A percentile compares a stretch with the other conserved stretches of the same genome.
phyloP scores from a whole-genome alignment of 176 grass and related monocot species.

The Hsuehochloa calcarea region DNA sequence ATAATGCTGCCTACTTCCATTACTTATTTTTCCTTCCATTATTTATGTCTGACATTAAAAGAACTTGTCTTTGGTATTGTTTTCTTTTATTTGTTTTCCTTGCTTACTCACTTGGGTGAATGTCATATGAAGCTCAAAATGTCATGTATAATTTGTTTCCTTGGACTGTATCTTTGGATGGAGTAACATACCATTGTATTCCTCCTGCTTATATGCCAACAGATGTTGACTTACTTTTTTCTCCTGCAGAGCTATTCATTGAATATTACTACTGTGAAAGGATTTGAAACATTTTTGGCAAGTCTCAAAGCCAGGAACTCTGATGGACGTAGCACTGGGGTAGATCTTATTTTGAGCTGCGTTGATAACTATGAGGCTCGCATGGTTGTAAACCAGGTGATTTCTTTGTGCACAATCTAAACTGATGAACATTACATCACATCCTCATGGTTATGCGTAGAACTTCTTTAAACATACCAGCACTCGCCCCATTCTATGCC shows the following conservation, averaged over 20 bases:
- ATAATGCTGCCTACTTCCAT: not conserved
- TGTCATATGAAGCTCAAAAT: not conserved
- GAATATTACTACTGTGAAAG: constrained; percentile 93
- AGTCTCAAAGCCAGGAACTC: constrained; percentile 60
- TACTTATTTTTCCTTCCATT: constrained; percentile 2
- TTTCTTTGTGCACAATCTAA: not conserved
- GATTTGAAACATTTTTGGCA: constrained; percentile 82
- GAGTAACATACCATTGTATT: constrained; percentile 5
- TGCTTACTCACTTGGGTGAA: not conserved
- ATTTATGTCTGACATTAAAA: not conserved
- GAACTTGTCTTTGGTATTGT: not conserved
- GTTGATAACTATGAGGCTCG: constrained; percentile 99
- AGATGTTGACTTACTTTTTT: constrained; percentile 13
- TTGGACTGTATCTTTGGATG: not conserved
- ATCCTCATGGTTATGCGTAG: constrained; percentile 14
- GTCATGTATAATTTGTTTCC: not conserved
- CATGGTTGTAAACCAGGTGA: constrained; percentile 97
- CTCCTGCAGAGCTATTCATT: constrained; percentile 77
- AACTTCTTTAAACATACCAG: not conserved
- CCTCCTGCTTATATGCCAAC: not conserved
- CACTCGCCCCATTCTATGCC: not conserved
- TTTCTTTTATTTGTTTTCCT: not conserved
- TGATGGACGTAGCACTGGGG: constrained; percentile 46
- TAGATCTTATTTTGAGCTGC: constrained; percentile 96
- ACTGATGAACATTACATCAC: not conserved